Evolutionary conservation across 495 filamentous ascomycete species (phyloP), one percentile per base, ranked within the genome.

Genomic region (Ramalina intermedia): DNA sequence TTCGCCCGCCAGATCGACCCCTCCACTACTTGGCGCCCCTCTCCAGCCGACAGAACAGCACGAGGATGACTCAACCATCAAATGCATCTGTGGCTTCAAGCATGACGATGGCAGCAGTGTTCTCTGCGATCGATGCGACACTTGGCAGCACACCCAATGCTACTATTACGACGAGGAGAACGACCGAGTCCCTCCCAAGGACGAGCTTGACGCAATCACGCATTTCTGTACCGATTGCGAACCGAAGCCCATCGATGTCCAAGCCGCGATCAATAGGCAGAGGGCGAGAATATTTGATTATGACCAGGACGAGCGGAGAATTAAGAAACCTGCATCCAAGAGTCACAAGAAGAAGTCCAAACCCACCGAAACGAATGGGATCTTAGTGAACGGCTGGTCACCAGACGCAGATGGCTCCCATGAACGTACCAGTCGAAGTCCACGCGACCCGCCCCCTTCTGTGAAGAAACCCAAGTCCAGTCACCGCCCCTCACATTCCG

Each of bases 101-200:
- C 88, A 94, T 70, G 91, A 96, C 73, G 91, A 99, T 71, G 91
- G 93, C 59, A 87, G 83, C 63, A 99, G 93, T 49, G 91, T 99
- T 48, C 85, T 84, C 66, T 99, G 91, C 74, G 91, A 99, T 62
- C 70, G 69, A 49, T 99, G 91, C 68, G 84, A 94, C 61, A 93
- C 87, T 39, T 99, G 91, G 91, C 91, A 99, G 66, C 91, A 99
- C 66, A 89, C 93, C 53, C 77, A 85, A 56, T 99, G 91, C 67
- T 96, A 94, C 66, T 93, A 95, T 61, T 80, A 84, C 43, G 26
- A 41, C 12, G 52, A 55, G 17, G 38, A 54, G 14, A 69, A 78
- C 45, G 74, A 73, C 43, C 73, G 78, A 35, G 81, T 93, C 40
- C 90, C 86, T 37, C 37, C 35, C 20, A 55, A 55, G 8, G 47